These are phyloP conservation scores for Trematosphaeria pertusa DNA, from an alignment of 2,329 filamentous ascomycete genomes.

Conservation along the genomic window DNA sequence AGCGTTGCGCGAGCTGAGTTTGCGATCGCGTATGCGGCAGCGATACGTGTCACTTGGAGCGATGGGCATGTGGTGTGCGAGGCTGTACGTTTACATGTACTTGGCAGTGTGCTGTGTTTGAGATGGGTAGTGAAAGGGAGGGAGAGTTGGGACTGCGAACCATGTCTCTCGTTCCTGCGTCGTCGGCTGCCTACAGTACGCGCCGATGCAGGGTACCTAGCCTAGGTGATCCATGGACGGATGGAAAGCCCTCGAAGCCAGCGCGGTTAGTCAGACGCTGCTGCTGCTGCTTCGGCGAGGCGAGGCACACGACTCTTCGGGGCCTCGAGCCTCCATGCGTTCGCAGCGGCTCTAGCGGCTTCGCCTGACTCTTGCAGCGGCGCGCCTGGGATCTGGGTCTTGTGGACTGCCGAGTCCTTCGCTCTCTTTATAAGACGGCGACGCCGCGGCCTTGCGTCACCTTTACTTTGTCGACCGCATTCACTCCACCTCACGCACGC, in stretches of 20 bases:
- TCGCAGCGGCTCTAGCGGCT: neutral
- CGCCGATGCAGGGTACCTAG: neutral
- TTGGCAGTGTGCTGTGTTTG: no score
- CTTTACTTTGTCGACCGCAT: neutral
- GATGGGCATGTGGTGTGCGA: neutral
- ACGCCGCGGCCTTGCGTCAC: neutral
- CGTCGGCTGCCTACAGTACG: neutral
- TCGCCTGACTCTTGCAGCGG: neutral
- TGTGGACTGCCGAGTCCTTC: no score
- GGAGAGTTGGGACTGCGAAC: neutral
- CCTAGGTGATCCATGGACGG: neutral
- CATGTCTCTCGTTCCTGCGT: slow-evolving; percentile 2
- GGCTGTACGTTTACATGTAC: no score
- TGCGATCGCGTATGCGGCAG: neutral
- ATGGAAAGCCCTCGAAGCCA: neutral
- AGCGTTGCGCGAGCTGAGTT: no score
- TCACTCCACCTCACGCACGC: neutral
- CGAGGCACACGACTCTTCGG: neutral
- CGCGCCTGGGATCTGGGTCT: neutral
- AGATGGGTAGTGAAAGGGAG: no score
- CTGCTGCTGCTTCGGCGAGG: neutral
- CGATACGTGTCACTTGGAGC: slow-evolving; percentile 1
- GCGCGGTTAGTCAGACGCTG: slow-evolving; percentile 1
- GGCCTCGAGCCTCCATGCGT: no score
- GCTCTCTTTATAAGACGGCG: no score